Conservation (phyloP, 805 yeast species). For the Yarrowia phangngaensis region DNA sequence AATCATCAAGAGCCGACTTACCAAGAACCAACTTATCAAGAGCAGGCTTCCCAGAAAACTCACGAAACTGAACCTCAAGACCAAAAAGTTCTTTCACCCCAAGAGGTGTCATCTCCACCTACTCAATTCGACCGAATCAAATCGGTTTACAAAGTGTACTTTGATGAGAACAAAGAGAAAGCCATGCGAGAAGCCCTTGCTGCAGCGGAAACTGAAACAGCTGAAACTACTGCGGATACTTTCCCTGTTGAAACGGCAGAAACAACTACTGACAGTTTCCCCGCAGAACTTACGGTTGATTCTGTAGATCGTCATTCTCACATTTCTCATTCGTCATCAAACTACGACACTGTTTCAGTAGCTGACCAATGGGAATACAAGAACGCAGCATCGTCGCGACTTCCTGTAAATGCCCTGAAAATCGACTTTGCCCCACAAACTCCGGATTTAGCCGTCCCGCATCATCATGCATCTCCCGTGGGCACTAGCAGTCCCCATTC, state of each 20-base stretch:
- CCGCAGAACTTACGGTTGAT: slow-evolving; percentile 17
- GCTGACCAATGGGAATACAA: background rate
- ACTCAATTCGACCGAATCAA: slow-evolving; percentile 34
- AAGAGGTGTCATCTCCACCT: slow-evolving; percentile 2
- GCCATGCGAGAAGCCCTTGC: slow-evolving; percentile 8
- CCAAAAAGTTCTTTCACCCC: slow-evolving; percentile 1
- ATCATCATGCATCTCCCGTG: slow-evolving; percentile 26
- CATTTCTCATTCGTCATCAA: slow-evolving; percentile 2
- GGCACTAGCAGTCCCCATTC: slow-evolving; percentile 19
- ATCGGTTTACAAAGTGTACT: slow-evolving; percentile 35
- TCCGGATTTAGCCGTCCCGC: slow-evolving; percentile 22
- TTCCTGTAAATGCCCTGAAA: slow-evolving; percentile 18
- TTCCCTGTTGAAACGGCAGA: slow-evolving; percentile 4
- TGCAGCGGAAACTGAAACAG: background rate
- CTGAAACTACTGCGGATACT: background rate
- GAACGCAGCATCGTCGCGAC: no score
- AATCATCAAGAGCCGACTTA: no score
- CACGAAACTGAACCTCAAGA: no score
- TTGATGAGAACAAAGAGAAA: slow-evolving; percentile 17
- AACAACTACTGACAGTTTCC: slow-evolving; percentile 9
- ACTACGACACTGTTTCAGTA: background rate
- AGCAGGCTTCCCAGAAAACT: no score
- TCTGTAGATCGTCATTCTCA: slow-evolving; percentile 5
- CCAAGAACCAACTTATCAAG: no score
- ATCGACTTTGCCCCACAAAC: slow-evolving; percentile 9